Percentiles rank a stretch among this genome's conserved stretches.
phyloP scores from a whole-genome alignment of 495 filamentous ascomycete genomes.

The Aspergillus kassunensis region DNA sequence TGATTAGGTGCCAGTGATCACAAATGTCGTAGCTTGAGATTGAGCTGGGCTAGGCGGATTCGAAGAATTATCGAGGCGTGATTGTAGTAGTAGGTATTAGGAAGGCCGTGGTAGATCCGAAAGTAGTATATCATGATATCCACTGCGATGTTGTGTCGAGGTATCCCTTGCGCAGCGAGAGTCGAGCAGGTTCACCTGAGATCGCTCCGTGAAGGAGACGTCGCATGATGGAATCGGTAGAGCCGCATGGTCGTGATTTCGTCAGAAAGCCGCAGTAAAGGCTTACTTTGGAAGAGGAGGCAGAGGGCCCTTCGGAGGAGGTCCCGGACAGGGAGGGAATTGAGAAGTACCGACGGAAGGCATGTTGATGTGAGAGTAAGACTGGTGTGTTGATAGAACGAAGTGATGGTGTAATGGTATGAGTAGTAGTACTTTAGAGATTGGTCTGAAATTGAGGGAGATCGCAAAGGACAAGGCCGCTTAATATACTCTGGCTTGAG shows the following conservation, averaged over 20 bases:
- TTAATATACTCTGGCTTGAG: conserved; percentile 15
- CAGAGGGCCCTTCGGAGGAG: conserved; percentile 77
- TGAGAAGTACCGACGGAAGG: conserved; percentile 60
- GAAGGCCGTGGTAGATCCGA: conserved; percentile 21
- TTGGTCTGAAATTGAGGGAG: conserved; percentile 9
- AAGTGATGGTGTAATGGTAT: background rate
- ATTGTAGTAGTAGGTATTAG: conserved; percentile 14
- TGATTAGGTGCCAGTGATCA: conserved; percentile 7
- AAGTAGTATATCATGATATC: conserved; percentile 28
- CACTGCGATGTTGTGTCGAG: conserved; percentile 35
- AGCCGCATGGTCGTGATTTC: conserved; percentile 38
- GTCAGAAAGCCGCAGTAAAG: conserved; percentile 25
- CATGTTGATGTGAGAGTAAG: too few species aligned
- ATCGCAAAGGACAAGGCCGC: conserved; percentile 9
- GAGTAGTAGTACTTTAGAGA: conserved; percentile 1
- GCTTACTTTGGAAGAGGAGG: conserved; percentile 75
- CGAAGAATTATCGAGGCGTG: conserved; percentile 12
- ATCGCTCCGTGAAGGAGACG: background rate
- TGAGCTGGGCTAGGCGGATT: conserved; percentile 11
- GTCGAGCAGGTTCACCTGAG: conserved; percentile 16
- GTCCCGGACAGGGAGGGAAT: conserved; percentile 81
- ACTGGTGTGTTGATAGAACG: too few species aligned
- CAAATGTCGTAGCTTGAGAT: conserved; percentile 14
- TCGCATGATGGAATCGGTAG: conserved; percentile 16
- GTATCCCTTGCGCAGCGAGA: conserved; percentile 18